phyloP scores from a whole-genome alignment of 2,329 filamentous ascomycete species.

The Fusarium heterosporum region DNA sequence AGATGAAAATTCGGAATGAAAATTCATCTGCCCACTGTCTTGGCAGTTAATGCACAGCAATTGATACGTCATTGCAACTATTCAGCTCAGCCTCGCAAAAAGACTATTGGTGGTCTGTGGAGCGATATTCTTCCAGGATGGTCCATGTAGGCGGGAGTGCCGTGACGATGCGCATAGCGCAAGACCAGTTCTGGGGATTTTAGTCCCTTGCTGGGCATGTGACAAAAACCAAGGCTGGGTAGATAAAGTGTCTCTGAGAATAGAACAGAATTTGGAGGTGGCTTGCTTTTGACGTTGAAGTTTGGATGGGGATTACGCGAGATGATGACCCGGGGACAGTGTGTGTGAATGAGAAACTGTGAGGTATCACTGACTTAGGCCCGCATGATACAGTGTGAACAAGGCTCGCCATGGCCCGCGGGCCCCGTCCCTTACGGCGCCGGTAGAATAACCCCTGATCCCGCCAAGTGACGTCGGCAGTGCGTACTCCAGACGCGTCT shows the following conservation, averaged over 20 bases:
- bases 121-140: constrained; percentile 15
- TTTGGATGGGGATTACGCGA: constrained; percentile 17
- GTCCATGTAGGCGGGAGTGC: constrained; percentile 24
- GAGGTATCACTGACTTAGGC: not conserved
- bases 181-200: constrained; percentile 4
- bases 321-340: constrained; percentile 30
- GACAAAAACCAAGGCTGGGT: constrained; percentile 28
- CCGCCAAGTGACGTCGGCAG: constrained; percentile 44
- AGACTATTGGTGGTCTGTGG: constrained; percentile 5
- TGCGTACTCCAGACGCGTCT: constrained; percentile 36
- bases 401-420: not conserved
- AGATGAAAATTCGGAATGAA: constrained; percentile 3
- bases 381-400: not conserved
- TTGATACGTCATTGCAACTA: constrained; percentile 25
- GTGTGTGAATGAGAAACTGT: constrained; percentile 6
- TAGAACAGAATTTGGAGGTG: constrained; percentile 28
- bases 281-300: constrained; percentile 16
- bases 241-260: constrained; percentile 21
- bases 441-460: constrained; percentile 31
- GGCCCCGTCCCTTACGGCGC: not conserved
- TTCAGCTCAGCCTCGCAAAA: constrained; percentile 14
- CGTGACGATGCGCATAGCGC: constrained; percentile 21
- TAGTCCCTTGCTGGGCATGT: constrained; percentile 11
- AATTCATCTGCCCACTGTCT: not conserved
- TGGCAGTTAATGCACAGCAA: constrained; percentile 26